Conservation (phyloP, 106 monocot species). For the Hemerocallis citrina region DNA sequence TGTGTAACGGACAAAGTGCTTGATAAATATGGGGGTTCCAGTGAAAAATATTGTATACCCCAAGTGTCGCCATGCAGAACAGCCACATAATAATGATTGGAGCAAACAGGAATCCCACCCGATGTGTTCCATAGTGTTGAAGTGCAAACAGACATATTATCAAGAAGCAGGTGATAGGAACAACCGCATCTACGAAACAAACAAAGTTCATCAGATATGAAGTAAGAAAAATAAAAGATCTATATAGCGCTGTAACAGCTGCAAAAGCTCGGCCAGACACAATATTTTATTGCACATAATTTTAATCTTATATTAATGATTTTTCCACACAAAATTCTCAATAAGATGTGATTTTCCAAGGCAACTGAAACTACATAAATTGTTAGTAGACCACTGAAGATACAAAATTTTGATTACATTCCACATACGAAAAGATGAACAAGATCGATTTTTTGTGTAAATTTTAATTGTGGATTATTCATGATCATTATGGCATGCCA, state of each 20-base stretch:
- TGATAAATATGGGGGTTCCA: constrained; percentile 56
- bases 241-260: neutral
- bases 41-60: constrained; percentile 41
- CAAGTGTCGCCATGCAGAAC: constrained; percentile 40
- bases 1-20: constrained; percentile 52
- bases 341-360: neutral
- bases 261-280: too few relatives aligned
- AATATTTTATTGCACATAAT: too few relatives aligned
- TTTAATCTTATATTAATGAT: too few relatives aligned
- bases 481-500: neutral
- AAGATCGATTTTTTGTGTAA: neutral
- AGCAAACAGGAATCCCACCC: constrained; percentile 55
- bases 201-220: neutral
- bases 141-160: constrained; percentile 42
- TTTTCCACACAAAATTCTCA: neutral
- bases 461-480: neutral
- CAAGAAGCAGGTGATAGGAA: constrained; percentile 50
- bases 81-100: constrained; percentile 48
- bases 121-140: constrained; percentile 59
- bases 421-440: neutral
- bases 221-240: neutral
- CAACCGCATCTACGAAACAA: constrained; percentile 39
- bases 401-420: neutral
- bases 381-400: neutral
- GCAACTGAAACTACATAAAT: neutral